These are phyloP conservation scores for Arthroderma sp. DNA, from an alignment of 2,329 filamentous ascomycete genomes.

Conservation along the genomic window DNA sequence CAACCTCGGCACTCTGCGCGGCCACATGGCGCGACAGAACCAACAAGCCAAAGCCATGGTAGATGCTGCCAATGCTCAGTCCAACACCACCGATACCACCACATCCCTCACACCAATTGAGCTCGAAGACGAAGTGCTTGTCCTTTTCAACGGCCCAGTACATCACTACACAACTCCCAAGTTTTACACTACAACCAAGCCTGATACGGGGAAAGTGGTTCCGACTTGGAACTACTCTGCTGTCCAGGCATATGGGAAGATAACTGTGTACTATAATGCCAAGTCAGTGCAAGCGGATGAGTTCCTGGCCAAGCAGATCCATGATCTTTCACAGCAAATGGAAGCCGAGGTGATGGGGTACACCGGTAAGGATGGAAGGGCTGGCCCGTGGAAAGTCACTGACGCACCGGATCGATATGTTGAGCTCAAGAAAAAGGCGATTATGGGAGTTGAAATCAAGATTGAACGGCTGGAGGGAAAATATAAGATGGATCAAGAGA, in stretches of 20 bases:
- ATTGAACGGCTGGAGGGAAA: constrained; percentile 46
- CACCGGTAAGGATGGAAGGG: constrained; percentile 13
- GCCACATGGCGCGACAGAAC: constrained; percentile 50
- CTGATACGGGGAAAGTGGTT: constrained; percentile 50
- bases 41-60: constrained; percentile 51
- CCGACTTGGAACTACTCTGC: constrained; percentile 60
- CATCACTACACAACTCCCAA: constrained; percentile 57
- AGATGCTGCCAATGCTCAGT: constrained; percentile 25
- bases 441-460: constrained; percentile 48
- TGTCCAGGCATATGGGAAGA: constrained; percentile 49
- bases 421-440: constrained; percentile 43
- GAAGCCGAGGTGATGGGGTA: constrained; percentile 48
- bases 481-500: constrained; percentile 56
- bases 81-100: constrained; percentile 20
- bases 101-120: constrained; percentile 6
- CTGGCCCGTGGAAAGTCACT: constrained; percentile 37
- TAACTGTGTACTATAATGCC: constrained; percentile 41
- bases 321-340: constrained; percentile 38
- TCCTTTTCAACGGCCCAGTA: constrained; percentile 46
- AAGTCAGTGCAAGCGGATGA: constrained; percentile 30
- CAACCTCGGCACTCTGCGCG: constrained; percentile 37
- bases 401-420: constrained; percentile 47
- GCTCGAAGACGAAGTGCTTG: constrained; percentile 41
- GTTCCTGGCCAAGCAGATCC: constrained; percentile 41
- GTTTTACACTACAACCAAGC: constrained; percentile 55